Base-by-base conservation (phyloP, 106 monocot genomes). In the Allium cepa region DNA sequence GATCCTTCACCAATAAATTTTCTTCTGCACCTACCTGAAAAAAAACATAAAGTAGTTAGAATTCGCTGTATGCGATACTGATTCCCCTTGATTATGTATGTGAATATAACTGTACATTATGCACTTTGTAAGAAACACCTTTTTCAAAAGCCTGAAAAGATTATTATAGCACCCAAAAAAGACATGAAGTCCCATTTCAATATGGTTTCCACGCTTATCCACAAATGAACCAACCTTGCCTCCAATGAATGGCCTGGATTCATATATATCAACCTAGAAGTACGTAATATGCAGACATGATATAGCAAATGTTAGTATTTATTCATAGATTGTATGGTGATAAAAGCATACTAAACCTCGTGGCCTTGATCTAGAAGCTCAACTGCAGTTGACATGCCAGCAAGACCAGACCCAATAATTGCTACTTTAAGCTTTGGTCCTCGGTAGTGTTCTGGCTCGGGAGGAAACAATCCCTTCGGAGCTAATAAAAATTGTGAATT, bases 341-440 rank as follows among this genome's bases (percentile, higher is more conserved):
- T 16, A 71, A 11, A 7, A 55, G 4, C 9, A 15, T 14, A 56
- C 0, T n/a, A 15, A 53, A 87, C 97, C 89, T 92, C 87, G 69
- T 99, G 97, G 10, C 97, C 97, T 76, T 99, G 97, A 83, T 99
- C 97, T 73, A 99, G 72, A 77, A 99, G 92, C 72, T 99, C 97
- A 5, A 92, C 97, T 15, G 97, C 97, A 64, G 97, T 92, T 46
- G 97, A 99, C 97, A 99, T 99, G 62, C 97, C 97, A 73, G 97
- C 97, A 66, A 99, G 89, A 48, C 97, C 97, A 46, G 87, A 73
- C 71, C 97, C 97, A 78, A 99, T 87, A 11, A 99, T 99, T 51
- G 97, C 97, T 47, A 99, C 87, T 71, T 83, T 92, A 16, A 99
- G 84, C 68, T 92, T 99, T 52, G 89, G 97, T 14, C 97, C 97